Percentiles rank a stretch among this genome's conserved stretches.
These are phyloP conservation scores for Melanomma pulvis-pyrius DNA, from an alignment of 495 filamentous ascomycete genomes.

Conservation along the genomic window DNA sequence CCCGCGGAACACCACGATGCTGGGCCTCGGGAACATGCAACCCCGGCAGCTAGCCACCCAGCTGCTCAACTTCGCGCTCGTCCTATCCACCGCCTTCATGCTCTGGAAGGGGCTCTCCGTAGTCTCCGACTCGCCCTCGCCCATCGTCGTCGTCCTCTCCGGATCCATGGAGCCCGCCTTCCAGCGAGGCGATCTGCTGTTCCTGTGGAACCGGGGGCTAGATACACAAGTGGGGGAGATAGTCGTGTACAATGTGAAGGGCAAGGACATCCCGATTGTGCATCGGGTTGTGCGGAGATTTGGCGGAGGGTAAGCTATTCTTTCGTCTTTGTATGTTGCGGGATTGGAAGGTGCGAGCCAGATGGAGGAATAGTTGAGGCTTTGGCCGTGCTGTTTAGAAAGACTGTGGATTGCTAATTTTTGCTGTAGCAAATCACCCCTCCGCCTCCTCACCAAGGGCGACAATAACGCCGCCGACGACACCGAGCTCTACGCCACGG, in stretches of 20 bases:
- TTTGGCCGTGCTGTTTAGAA: conserved; percentile 19
- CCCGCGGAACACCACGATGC: conserved; percentile 55
- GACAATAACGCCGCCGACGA: conserved; percentile 96
- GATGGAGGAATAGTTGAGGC: neutral
- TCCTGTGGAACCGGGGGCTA: conserved; percentile 89
- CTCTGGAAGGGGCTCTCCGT: conserved; percentile 96
- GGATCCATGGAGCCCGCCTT: conserved; percentile 98
- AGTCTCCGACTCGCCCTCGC: conserved; percentile 79
- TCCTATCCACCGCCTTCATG: conserved; percentile 95
- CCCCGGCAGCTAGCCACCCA: conserved; percentile 86
- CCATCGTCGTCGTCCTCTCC: conserved; percentile 93
- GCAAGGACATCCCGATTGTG: conserved; percentile 94
- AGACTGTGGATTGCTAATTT: conserved; percentile 19
- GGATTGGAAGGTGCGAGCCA: neutral
- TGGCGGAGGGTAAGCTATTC: conserved; percentile 49
- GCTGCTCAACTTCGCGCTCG: conserved; percentile 91
- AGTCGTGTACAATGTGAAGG: conserved; percentile 91
- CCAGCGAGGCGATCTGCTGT: conserved; percentile 88
- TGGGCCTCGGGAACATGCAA: conserved; percentile 63
- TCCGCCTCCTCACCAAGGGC: conserved; percentile 89
- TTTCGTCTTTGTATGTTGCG: conserved; percentile 4
- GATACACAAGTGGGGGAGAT: conserved; percentile 81
- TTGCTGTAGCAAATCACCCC: conserved; percentile 43
- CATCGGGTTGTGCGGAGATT: conserved; percentile 71
- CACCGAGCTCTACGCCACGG: conserved; percentile 84